A percentile compares a stretch with the other conserved stretches of the same genome.
Conservation (phyloP, 257 asterid species). For the Solanum habrochaites region DNA sequence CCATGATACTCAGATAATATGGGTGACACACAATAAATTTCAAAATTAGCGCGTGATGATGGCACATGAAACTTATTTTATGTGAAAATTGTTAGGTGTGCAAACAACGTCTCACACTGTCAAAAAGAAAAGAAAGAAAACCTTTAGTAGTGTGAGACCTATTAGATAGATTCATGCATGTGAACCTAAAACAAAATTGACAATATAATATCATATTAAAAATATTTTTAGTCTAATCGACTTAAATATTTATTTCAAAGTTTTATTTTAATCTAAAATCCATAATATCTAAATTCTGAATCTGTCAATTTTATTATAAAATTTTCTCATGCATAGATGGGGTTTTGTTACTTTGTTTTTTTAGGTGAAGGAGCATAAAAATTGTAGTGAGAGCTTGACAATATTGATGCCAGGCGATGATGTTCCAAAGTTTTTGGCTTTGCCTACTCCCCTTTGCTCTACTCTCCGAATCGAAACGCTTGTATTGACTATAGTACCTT, state of each 20-base stretch:
- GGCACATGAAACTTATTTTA: neutral
- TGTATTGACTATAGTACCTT: neutral
- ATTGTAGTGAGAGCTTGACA: neutral
- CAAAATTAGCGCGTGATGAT: neutral
- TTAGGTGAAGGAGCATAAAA: neutral
- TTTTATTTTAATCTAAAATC: neutral
- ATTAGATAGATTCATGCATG: too few relatives aligned
- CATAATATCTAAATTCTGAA: neutral
- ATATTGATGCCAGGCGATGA: constrained; percentile 18
- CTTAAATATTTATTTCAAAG: neutral
- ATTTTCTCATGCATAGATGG: neutral
- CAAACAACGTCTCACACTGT: neutral
- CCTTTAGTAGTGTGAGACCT: neutral
- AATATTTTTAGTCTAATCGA: accelerated
- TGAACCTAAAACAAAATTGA: neutral
- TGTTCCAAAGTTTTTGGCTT: constrained; percentile 7
- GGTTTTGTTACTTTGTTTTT: neutral
- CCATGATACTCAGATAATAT: neutral
- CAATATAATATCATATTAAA: neutral
- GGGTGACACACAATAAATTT: neutral
- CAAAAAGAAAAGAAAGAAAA: neutral
- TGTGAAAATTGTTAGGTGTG: neutral
- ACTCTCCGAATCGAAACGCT: neutral
- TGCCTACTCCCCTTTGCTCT: neutral
- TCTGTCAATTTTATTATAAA: neutral